Evolutionary conservation across 805 yeast genomes (phyloP), one percentile per base, ranked within the genome.

Genomic region (Pichia occidentalis): DNA sequence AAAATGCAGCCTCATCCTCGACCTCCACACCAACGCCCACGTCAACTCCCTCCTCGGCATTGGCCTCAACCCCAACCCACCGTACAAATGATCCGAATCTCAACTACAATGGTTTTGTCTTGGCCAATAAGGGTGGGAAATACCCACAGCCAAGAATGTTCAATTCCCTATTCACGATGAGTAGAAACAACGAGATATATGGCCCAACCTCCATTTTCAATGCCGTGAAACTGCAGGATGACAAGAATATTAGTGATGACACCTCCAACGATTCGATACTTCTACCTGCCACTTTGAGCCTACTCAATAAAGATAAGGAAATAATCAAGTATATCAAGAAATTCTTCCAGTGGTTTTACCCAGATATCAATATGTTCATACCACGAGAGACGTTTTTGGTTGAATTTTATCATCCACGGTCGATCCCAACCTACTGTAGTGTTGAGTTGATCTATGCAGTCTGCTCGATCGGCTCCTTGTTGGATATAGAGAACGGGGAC

Each of bases 321-420:
- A 42, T 52, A 3, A 31, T 50, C 1, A 44, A 43, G 10, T 45
- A 47, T 20, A 44, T 53, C 23, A 49, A 49, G 21, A 22, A 42
- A 51, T 53, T 77, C 52, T 77, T 76, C 53, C 68, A 67, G n/a
- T 76, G 80, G 78, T 70, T 73, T 43, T 77, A 77, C 45, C 83
- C 83, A 4, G 83, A 77, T 44, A 68, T 73, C 45, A 73, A 74
- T 48, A 67, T 73, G 60, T 77, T 75, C 47, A 66, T 77, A n/a
- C 77, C 73, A 49, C 59, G 84, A 42, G 85, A 77, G 46, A 73
- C 79, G 12, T 77, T 77, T 48, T 56, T 77, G 21, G 64, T 65
- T 35, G 84, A 78, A 38, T 76, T 77, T 52, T 76, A 75, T 53
- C 67, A 73, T 48, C 79, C 80, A 21, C 68, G 67, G 16, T 23